Base-by-base conservation (phyloP, 2,329 filamentous ascomycete species). In the Apiospora hydei region DNA sequence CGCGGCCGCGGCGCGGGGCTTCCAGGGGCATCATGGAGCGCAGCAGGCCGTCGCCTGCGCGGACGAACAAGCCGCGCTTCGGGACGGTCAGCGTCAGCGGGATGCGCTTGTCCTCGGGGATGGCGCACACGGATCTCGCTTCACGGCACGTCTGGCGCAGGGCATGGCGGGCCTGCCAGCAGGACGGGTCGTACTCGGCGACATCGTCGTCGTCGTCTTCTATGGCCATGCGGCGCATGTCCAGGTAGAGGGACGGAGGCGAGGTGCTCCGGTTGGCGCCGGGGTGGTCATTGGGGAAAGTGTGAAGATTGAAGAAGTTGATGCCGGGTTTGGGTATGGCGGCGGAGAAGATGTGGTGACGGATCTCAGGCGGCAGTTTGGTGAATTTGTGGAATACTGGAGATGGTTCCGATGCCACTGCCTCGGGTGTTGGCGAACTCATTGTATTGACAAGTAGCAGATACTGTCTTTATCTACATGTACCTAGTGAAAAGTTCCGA, bases 231-330 rank as follows among this genome's bases (percentile, higher is more conserved):
- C 80, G 79, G 1, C 79, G 77, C 49, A 80, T 72, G 72, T 81
- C 80, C 14, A 81, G 75, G 57, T 81, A 78, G 3, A 75, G 67
- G 74, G 74, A 78, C 2, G 76, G 74, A 6, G 79, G 79, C 2
- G 79, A 81, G 0, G 71, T 76, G 74, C 77, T 79, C 6, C 77
- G 74, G 73, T 79, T 79, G 24, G 75, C 74, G 21, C 74, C 75
- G 1, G 30, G 46, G 53, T 81, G 79, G 67, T 80, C 79, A 70
- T 79, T 77, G n/a, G 80, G 80, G 72, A 80, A 77, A 70, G 71
- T 74, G 73, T 81, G 80, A 1, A 81, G 73, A 74, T 81, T 81
- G 77, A 81, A 81, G 75, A 81, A 80, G 74, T 81, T 81, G 70
- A 81, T 77, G 38, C 78, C 78, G 2, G 78, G 76, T 1, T 70